Conservation (phyloP, 129 eudicot genomes). For the Ambrosia artemisiifolia region DNA sequence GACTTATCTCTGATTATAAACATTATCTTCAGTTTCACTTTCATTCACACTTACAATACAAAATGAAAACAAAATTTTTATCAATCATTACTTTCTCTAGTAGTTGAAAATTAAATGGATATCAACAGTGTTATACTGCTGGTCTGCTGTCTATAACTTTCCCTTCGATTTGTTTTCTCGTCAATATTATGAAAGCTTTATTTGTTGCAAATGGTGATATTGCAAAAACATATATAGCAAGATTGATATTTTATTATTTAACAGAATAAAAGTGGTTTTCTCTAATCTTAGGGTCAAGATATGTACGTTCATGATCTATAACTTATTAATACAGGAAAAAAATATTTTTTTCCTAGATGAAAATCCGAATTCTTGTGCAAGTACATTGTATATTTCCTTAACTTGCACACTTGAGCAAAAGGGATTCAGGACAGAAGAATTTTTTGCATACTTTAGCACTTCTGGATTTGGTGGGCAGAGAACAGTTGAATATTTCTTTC, state of each 20-base stretch:
- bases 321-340: background rate
- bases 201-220: constrained; percentile 1
- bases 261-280: background rate
- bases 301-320: background rate
- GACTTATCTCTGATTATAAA: constrained; percentile 58
- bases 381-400: constrained; percentile 7
- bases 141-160: no score
- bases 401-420: background rate
- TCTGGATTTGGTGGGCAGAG: constrained; percentile 67
- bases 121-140: background rate
- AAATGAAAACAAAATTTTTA: background rate
- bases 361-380: constrained; percentile 14
- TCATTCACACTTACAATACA: constrained; percentile 9
- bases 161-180: background rate
- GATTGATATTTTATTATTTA: background rate
- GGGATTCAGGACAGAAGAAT: background rate
- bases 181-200: background rate
- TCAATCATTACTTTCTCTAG: background rate
- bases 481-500: constrained; percentile 70
- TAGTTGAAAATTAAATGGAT: background rate
- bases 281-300: background rate
- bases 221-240: background rate
- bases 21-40: constrained; percentile 17
- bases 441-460: constrained; percentile 47
- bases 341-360: background rate